These are phyloP conservation scores for Boechera stricta DNA, from an alignment of 345 rosid genomes.

Conservation along the genomic window DNA sequence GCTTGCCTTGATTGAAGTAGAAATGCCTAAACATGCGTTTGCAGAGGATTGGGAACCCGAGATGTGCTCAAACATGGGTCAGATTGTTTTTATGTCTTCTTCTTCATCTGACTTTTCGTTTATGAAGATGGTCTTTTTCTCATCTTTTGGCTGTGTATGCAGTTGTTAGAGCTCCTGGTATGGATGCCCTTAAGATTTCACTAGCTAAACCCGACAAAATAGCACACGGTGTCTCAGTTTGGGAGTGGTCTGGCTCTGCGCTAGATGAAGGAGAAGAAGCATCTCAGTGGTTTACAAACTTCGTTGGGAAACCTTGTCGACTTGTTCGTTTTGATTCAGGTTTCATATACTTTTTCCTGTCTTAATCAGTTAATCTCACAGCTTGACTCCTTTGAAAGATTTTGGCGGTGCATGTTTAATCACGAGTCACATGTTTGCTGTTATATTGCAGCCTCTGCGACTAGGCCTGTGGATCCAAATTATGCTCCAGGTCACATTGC, in stretches of 20 bases:
- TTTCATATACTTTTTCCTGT: constrained; percentile 25
- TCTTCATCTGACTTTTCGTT: neutral
- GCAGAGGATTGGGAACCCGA: constrained; percentile 65
- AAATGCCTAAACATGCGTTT: constrained; percentile 70
- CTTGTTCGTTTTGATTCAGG: constrained; percentile 86
- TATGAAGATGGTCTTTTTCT: constrained; percentile 7
- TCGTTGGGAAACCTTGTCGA: constrained; percentile 75
- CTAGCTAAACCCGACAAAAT: constrained; percentile 52
- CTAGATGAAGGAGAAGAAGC: constrained; percentile 92
- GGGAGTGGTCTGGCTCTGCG: constrained; percentile 97
- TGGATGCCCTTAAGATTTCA: constrained; percentile 68
- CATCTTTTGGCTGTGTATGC: constrained; percentile 25
- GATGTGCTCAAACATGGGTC: constrained; percentile 64
- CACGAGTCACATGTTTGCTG: constrained; percentile 13
- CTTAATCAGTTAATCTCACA: neutral
- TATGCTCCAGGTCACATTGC: constrained; percentile 69
- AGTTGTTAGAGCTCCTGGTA: constrained; percentile 86
- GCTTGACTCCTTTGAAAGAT: constrained; percentile 7
- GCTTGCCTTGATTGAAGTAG: constrained; percentile 73
- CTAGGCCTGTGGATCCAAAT: constrained; percentile 72
- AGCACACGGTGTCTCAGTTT: constrained; percentile 69
- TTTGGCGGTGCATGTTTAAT: constrained; percentile 8
- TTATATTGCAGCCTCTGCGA: constrained; percentile 58
- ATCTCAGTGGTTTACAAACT: constrained; percentile 77
- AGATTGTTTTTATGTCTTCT: constrained; percentile 19